phyloP scores from a whole-genome alignment of 139 green algal species.

The Coelastrella sp. region DNA sequence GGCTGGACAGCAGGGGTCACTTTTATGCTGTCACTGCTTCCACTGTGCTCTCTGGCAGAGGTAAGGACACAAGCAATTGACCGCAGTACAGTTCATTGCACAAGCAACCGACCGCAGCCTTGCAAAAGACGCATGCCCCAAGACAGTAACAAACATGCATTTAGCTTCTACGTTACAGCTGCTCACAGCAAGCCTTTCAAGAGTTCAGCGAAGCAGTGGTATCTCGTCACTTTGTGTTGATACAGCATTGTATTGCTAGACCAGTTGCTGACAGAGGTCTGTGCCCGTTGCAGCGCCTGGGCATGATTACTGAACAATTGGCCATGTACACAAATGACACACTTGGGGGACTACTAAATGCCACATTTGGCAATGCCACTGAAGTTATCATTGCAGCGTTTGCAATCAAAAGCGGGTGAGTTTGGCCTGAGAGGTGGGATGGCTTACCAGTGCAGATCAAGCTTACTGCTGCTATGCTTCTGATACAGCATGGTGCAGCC shows the following conservation, averaged over 20 bases:
- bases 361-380: conserved; percentile 78
- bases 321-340: conserved; percentile 78
- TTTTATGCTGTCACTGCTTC: conserved; percentile 62
- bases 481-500: too few relatives aligned
- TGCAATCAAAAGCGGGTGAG: conserved; percentile 57
- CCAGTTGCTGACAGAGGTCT: neutral
- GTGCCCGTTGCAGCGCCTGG: conserved; percentile 71
- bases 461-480: neutral
- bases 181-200: too few relatives aligned
- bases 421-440: neutral
- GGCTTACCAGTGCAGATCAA: neutral
- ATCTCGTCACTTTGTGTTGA: too few relatives aligned
- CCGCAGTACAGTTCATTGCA: neutral
- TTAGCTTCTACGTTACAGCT: too few relatives aligned
- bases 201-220: too few relatives aligned
- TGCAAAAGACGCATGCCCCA: too few relatives aligned
- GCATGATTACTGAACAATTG: conserved; percentile 78
- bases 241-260: neutral
- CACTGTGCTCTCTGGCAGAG: conserved; percentile 71
- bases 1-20: conserved; percentile 57
- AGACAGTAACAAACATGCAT: too few relatives aligned
- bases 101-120: too few relatives aligned
- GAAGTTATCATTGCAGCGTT: conserved; percentile 75
- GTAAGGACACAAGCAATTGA: conserved; percentile 38
- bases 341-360: conserved; percentile 72